Percentiles rank a stretch among this genome's conserved stretches.
These are phyloP conservation scores for Flaveria trinervia DNA, from an alignment of 129 eudicot genomes.

Conservation along the genomic window DNA sequence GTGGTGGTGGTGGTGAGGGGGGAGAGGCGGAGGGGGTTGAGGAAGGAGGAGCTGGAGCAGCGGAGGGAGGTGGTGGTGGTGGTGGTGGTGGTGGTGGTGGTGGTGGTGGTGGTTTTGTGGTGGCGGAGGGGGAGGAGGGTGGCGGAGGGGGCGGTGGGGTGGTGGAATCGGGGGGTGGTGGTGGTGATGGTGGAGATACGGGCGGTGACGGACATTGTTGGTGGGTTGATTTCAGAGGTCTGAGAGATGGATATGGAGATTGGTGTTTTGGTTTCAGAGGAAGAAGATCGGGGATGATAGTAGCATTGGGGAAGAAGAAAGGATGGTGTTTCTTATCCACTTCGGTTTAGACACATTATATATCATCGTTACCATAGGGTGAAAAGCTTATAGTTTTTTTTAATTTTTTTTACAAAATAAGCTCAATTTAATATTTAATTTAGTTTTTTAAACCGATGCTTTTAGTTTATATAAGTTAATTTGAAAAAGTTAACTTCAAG, in stretches of 20 bases:
- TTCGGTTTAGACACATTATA: too few species aligned
- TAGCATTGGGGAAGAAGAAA: too few species aligned
- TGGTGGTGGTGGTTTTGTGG: too few species aligned
- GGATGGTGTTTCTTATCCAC: slow-evolving; percentile 34
- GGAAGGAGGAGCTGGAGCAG: slow-evolving; percentile 45
- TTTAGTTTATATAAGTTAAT: too few species aligned
- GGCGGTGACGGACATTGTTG: slow-evolving; percentile 40
- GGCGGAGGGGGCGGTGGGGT: slow-evolving; percentile 38
- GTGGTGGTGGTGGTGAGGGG: slow-evolving; percentile 19
- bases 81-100: slow-evolving; percentile 24
- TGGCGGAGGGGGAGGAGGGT: slow-evolving; percentile 18
- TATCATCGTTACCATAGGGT: too few species aligned
- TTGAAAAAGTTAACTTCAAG: too few species aligned
- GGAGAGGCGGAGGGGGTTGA: slow-evolving; percentile 42
- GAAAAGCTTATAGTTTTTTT: too few species aligned
- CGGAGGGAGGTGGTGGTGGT: slow-evolving; percentile 32
- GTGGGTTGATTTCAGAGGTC: background rate
- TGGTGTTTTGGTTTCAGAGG: background rate
- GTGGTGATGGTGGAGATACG: slow-evolving; percentile 32
- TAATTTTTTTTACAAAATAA: too few species aligned
- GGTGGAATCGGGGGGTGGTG: slow-evolving; percentile 12
- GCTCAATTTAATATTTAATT: too few species aligned
- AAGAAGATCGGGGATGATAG: background rate
- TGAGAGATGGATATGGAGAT: slow-evolving; percentile 8
- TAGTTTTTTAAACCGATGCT: too few species aligned